phyloP scores from a whole-genome alignment of 176 grass and related monocot species.

The Avena sativa region DNA sequence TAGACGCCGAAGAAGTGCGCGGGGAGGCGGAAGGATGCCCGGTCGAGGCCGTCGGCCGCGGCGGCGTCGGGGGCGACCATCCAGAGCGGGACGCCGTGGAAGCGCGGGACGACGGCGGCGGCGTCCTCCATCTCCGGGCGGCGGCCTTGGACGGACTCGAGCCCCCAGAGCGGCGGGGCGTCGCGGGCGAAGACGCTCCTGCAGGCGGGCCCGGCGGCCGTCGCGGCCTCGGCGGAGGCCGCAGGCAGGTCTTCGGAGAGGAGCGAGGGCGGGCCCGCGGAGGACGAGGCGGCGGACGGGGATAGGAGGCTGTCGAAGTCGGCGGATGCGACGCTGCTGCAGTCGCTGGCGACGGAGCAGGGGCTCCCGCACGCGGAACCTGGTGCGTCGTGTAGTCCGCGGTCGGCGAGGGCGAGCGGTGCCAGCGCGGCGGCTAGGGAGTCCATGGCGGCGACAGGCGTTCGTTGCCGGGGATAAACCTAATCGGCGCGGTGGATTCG shows the following conservation, averaged over 20 bases:
- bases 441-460: conserved; percentile 33
- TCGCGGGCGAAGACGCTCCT: conserved; percentile 69
- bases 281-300: background rate
- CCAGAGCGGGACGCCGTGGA: conserved; percentile 66
- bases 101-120: conserved; percentile 40
- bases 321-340: conserved; percentile 79
- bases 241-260: conserved; percentile 44
- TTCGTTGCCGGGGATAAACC: background rate
- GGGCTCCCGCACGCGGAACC: conserved; percentile 53
- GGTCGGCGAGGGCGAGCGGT: background rate
- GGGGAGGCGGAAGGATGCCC: conserved; percentile 58
- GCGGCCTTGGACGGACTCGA: conserved; percentile 62
- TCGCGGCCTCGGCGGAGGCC: background rate
- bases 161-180: conserved; percentile 79
- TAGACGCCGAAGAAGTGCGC: conserved; percentile 62
- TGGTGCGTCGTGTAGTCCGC: background rate
- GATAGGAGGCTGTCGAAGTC: conserved; percentile 57
- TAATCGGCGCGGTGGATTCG: background rate
- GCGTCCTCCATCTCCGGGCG: conserved; percentile 95
- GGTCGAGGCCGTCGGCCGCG: conserved; percentile 65
- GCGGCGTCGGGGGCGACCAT: conserved; percentile 62
- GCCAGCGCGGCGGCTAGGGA: conserved; percentile 16
- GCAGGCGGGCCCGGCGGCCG: background rate
- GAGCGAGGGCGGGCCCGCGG: conserved; percentile 5
- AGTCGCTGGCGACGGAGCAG: conserved; percentile 78